phyloP scores from a whole-genome alignment of 2,329 filamentous ascomycete species.

The Alternaria panax region DNA sequence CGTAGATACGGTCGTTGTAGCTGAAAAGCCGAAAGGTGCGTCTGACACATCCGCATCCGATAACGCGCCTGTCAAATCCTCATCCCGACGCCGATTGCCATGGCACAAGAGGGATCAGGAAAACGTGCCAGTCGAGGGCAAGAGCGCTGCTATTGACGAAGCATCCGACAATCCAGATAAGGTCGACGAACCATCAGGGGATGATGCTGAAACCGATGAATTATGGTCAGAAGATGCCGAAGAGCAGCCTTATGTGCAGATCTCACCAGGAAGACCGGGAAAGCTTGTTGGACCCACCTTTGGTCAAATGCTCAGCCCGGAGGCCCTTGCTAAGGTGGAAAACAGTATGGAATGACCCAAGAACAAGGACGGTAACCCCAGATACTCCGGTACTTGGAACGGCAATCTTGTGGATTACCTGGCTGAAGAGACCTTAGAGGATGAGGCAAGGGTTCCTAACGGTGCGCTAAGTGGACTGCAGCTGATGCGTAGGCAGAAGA shows the following conservation, averaged over 20 bases:
- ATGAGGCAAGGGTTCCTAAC: neutral
- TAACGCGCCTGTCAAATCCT: too few relatives aligned
- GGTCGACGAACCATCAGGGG: neutral
- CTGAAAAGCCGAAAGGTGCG: neutral
- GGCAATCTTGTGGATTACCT: neutral
- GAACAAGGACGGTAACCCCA: too few relatives aligned
- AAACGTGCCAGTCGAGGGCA: too few relatives aligned
- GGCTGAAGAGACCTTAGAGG: neutral
- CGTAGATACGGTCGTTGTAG: accelerated
- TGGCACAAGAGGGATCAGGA: too few relatives aligned
- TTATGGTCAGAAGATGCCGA: neutral
- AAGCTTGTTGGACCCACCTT: neutral
- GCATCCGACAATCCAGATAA: neutral
- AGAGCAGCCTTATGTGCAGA: neutral
- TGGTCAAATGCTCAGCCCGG: too few relatives aligned
- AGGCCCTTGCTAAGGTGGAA: too few relatives aligned
- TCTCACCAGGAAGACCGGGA: neutral
- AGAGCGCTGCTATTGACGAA: neutral
- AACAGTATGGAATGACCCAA: too few relatives aligned
- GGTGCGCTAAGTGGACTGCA: neutral
- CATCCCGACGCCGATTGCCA: neutral
- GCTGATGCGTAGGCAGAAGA: neutral
- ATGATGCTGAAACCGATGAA: neutral
- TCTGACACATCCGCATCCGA: neutral
- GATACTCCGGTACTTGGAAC: neutral